Percentiles rank a stretch among this genome's conserved stretches.
These are phyloP conservation scores for Agaricus bisporus DNA, from an alignment of 768 basidiomycete species.

Conservation along the genomic window DNA sequence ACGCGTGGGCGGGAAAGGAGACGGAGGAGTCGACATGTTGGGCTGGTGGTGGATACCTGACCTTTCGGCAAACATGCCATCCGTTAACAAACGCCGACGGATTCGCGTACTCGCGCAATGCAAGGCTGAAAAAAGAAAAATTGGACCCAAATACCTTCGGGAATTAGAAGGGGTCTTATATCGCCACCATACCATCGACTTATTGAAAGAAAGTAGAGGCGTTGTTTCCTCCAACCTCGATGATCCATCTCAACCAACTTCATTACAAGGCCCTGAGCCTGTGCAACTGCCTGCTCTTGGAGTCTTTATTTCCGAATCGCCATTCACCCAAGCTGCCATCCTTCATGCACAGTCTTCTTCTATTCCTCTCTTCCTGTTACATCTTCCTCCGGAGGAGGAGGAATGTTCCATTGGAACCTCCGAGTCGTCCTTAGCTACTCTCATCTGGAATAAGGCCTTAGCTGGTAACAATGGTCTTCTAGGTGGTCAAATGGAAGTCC, in stretches of 20 bases:
- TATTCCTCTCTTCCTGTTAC: slow-evolving; percentile 74
- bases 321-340: slow-evolving; percentile 68
- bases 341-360: slow-evolving; percentile 67
- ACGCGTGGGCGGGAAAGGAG: slow-evolving; percentile 80
- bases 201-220: background rate
- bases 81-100: slow-evolving; percentile 32
- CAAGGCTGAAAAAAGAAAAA: slow-evolving; percentile 83
- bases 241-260: background rate
- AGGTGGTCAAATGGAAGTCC: slow-evolving; percentile 52
- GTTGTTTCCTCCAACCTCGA: background rate
- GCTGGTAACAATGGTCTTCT: slow-evolving; percentile 48
- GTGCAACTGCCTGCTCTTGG: slow-evolving; percentile 38
- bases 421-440: slow-evolving; percentile 32
- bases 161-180: slow-evolving; percentile 88
- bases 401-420: background rate
- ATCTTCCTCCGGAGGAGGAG: slow-evolving; percentile 48
- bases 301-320: slow-evolving; percentile 73
- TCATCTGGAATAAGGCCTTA: slow-evolving; percentile 69
- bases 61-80: background rate
- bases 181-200: slow-evolving; percentile 29
- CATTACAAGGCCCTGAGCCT: background rate
- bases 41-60: slow-evolving; percentile 92
- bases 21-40: slow-evolving; percentile 83
- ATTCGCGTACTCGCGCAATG: slow-evolving; percentile 83
- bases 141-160: slow-evolving; percentile 74